These are phyloP conservation scores for Arthrobotrys megalospora DNA, from an alignment of 2,329 filamentous ascomycete genomes.

Conservation along the genomic window DNA sequence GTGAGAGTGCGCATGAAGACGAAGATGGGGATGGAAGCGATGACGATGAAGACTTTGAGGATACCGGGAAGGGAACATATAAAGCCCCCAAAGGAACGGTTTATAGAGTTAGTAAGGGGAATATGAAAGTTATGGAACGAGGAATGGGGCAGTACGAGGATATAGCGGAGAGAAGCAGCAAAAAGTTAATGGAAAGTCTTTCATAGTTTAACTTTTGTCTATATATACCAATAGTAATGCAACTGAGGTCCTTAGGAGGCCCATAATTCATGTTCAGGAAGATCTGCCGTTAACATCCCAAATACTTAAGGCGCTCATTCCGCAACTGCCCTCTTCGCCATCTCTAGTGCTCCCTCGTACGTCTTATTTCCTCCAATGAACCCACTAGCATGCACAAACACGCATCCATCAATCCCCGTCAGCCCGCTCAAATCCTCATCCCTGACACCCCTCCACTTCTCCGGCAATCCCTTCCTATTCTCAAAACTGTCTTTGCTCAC, in stretches of 20 bases:
- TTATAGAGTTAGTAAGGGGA: slow-evolving; percentile 75
- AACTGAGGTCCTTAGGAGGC: slow-evolving; percentile 1
- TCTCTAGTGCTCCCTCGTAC: slow-evolving; percentile 86
- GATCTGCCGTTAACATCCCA: neutral
- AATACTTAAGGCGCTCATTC: slow-evolving; percentile 25
- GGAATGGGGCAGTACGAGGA: slow-evolving; percentile 79
- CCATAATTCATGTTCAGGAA: neutral
- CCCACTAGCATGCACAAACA: slow-evolving; percentile 94
- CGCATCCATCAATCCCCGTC: slow-evolving; percentile 78
- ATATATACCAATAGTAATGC: slow-evolving; percentile 11
- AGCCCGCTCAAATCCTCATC: slow-evolving; percentile 86
- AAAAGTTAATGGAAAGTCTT: slow-evolving; percentile 67
- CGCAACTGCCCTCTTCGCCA: slow-evolving; percentile 82
- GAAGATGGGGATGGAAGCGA: slow-evolving; percentile 68
- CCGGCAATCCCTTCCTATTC: slow-evolving; percentile 90
- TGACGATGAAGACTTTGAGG: slow-evolving; percentile 68
- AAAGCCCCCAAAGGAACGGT: slow-evolving; percentile 71
- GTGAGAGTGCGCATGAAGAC: slow-evolving; percentile 70
- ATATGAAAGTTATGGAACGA: slow-evolving; percentile 72
- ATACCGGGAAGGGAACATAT: slow-evolving; percentile 70
- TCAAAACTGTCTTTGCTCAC: slow-evolving; percentile 87
- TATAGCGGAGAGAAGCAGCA: slow-evolving; percentile 74
- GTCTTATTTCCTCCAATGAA: slow-evolving; percentile 98
- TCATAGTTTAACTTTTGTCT: slow-evolving; percentile 35
- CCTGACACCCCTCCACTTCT: slow-evolving; percentile 90